Percentiles rank a stretch among this genome's conserved stretches.
These are phyloP conservation scores for Lepidium didymum DNA, from an alignment of 345 rosid species.

Conservation along the genomic window DNA sequence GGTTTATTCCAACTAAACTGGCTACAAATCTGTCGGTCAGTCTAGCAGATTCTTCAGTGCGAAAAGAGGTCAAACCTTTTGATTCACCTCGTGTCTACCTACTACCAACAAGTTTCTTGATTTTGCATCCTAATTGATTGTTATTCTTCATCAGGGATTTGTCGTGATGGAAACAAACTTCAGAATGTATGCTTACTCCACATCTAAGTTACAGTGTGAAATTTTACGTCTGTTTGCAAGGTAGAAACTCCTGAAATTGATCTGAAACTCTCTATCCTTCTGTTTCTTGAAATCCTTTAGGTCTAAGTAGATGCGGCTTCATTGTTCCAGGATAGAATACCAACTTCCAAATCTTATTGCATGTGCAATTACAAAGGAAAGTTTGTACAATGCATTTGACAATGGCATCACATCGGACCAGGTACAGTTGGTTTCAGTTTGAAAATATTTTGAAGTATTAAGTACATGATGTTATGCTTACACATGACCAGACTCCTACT, in stretches of 20 bases:
- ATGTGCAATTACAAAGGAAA: conserved; percentile 84
- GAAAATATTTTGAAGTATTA: background rate
- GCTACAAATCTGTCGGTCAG: conserved; percentile 87
- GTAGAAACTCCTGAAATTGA: conserved; percentile 31
- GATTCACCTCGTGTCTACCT: background rate
- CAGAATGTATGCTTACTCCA: conserved; percentile 84
- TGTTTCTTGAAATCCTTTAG: background rate
- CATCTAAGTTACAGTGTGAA: conserved; percentile 91
- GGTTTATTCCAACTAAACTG: conserved; percentile 94
- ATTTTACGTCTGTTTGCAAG: conserved; percentile 86
- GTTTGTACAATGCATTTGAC: conserved; percentile 79
- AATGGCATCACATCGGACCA: conserved; percentile 91
- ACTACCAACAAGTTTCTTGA: background rate
- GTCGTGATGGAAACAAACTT: conserved; percentile 93
- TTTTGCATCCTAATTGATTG: background rate
- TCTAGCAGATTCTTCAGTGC: conserved; percentile 73
- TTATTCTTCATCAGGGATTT: conserved; percentile 56
- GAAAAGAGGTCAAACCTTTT: conserved; percentile 59
- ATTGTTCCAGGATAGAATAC: conserved; percentile 70
- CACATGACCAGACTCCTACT: background rate
- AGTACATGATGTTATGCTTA: background rate
- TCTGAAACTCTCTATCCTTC: background rate
- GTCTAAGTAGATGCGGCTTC: conserved; percentile 5
- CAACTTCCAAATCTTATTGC: conserved; percentile 95
- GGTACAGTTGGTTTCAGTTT: conserved; percentile 31